Percentiles rank a stretch among this genome's conserved stretches.
Evolutionary conservation across 1,139 yeast genomes (phyloP).

Genomic region (Groenewaldozyma sp.): DNA sequence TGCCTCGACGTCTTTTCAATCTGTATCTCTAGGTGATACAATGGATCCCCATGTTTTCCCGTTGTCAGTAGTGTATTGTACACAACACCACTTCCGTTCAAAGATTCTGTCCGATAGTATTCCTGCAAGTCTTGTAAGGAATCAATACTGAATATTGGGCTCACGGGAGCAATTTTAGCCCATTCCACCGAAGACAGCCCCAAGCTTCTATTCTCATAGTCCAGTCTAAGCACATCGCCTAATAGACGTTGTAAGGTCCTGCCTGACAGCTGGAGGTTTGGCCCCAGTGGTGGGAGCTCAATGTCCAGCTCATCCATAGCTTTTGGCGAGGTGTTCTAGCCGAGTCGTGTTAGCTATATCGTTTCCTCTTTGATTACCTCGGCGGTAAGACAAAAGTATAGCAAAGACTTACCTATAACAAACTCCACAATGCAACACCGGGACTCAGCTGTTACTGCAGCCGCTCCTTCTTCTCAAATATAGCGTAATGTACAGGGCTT

Average conservation of each 20-base stretch:
- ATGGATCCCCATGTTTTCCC: constrained; percentile 5
- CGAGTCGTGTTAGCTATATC: too few relatives aligned
- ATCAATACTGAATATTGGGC: constrained; percentile 10
- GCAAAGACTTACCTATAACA: too few relatives aligned
- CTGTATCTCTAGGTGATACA: constrained; percentile 17
- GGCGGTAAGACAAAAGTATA: too few relatives aligned
- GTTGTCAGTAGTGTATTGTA: constrained; percentile 13
- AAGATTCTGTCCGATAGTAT: constrained; percentile 8
- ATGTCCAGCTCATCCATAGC: neutral
- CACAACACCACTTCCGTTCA: constrained; percentile 11
- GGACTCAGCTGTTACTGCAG: too few relatives aligned
- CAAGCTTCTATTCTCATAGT: constrained; percentile 15
- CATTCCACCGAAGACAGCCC: constrained; percentile 16
- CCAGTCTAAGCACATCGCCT: constrained; percentile 20
- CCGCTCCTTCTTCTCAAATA: too few relatives aligned
- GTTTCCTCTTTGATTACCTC: too few relatives aligned
- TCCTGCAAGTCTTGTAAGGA: constrained; percentile 11
- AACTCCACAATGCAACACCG: too few relatives aligned
- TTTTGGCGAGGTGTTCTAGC: too few relatives aligned
- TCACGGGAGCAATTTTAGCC: constrained; percentile 7
- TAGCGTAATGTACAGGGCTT: too few relatives aligned
- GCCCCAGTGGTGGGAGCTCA: neutral
- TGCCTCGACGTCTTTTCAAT: constrained; percentile 3
- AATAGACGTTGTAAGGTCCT: constrained; percentile 21
- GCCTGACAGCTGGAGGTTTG: constrained; percentile 15